A percentile compares a stretch with the other conserved stretches of the same genome.
Conservation (phyloP, 768 basidiomycete species). For the Auricularia cornea region DNA sequence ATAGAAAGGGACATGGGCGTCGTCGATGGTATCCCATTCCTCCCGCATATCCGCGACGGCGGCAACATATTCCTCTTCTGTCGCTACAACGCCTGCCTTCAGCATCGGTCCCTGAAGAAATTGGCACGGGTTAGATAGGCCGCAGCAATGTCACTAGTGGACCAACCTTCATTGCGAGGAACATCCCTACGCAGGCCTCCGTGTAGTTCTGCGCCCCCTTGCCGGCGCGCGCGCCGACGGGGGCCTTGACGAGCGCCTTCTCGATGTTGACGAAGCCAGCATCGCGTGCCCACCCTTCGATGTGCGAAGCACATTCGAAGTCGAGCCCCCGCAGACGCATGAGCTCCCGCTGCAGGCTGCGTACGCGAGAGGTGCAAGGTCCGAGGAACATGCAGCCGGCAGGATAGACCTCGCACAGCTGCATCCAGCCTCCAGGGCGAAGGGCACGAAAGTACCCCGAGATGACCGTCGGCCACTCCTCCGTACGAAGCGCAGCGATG, state of each 20-base stretch:
- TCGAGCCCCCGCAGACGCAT: background rate
- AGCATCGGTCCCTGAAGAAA: background rate
- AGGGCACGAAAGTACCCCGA: background rate
- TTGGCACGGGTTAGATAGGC: too few species aligned
- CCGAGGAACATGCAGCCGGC: background rate
- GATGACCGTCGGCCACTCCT: background rate
- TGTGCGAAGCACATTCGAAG: background rate
- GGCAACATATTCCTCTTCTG: background rate
- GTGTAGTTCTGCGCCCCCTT: background rate
- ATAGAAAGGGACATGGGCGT: background rate
- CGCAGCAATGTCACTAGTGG: too few species aligned
- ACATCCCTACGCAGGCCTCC: background rate
- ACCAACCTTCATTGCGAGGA: background rate
- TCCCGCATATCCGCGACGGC: background rate
- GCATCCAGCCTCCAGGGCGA: background rate
- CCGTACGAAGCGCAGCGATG: background rate
- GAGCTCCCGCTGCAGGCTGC: background rate
- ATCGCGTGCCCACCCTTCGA: background rate
- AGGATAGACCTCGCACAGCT: background rate
- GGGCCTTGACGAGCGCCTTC: background rate
- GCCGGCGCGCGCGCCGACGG: background rate
- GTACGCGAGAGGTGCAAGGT: background rate
- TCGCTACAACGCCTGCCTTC: background rate
- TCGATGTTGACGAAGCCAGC: background rate
- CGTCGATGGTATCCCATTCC: background rate